Percentiles rank a stretch among this genome's conserved stretches.
These are phyloP conservation scores for Boletales sp. DNA, from an alignment of 768 basidiomycete genomes.

Conservation along the genomic window DNA sequence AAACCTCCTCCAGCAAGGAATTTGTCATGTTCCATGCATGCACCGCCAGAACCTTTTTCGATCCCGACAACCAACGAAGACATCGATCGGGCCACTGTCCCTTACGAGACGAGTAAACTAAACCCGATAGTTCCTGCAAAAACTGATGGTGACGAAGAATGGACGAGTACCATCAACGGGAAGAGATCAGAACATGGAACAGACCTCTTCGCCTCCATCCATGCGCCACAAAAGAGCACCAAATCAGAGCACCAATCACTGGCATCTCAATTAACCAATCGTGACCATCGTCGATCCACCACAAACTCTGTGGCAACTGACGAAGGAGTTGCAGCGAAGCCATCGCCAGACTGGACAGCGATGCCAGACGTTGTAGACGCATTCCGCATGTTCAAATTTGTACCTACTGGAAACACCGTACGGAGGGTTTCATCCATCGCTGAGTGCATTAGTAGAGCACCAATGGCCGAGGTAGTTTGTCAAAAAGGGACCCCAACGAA, in stretches of 20 bases:
- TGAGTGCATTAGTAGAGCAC: not conserved
- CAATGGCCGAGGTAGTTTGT: slow-evolving; percentile 4
- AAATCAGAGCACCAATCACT: not conserved
- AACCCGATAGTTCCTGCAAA: not conserved
- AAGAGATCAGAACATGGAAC: not conserved
- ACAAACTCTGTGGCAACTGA: not conserved
- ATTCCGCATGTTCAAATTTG: slow-evolving; percentile 13
- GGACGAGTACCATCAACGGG: not conserved
- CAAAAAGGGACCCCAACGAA: slow-evolving; percentile 17
- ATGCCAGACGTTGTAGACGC: slow-evolving; percentile 17
- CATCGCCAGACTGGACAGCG: slow-evolving; percentile 13
- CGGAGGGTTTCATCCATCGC: slow-evolving; percentile 7
- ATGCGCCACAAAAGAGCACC: slow-evolving; percentile 3
- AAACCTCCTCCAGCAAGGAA: slow-evolving; percentile 3
- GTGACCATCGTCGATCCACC: not conserved
- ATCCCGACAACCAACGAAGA: not conserved
- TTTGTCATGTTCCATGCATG: slow-evolving; percentile 14
- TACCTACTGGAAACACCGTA: not conserved
- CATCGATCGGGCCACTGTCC: not conserved
- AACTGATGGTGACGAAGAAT: not conserved
- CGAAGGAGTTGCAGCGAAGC: not conserved
- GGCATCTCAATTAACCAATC: not conserved
- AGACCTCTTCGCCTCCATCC: slow-evolving; percentile 10
- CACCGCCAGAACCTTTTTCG: not conserved
- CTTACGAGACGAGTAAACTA: not conserved